Evolutionary conservation across 2,329 filamentous ascomycete genomes (phyloP), one percentile per base, ranked within the genome.

Genomic region (Cercospora sp.): DNA sequence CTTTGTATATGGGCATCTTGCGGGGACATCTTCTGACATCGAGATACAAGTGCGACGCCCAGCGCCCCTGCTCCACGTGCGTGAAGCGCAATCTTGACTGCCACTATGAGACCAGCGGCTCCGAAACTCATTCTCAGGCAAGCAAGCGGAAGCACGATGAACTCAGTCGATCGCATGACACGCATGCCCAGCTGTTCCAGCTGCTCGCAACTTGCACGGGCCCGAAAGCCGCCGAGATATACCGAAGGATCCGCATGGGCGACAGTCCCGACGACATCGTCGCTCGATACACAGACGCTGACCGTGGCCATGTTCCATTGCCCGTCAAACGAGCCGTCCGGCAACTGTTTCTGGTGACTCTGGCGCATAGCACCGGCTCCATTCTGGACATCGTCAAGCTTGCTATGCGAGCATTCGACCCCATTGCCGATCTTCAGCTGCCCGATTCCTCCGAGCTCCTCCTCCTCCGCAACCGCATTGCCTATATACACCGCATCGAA

Each of bases 311-410:
- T 53, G 48, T 7, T 23, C 26, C 26, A 30, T 9, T n/a, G 26
- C 30, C 6, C 8, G 16, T 18, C n/a, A 59, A 8, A 4, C 55
- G 28, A 12, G 30, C n/a, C 30, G 57, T 20, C 5, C 36, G 33
- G 9, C 58, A 33, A 5, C 20, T 60, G 3, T 60, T 67, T 10
- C 26, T 69, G 5, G 23, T 67, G 16, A 65, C 60, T 7, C 31
- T 69, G n/a, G 39, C 63, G 5, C 68, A 69, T 33, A 63, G 63
- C 16, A 67, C 68, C 12, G 68, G 65, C 13, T 68, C 68, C 9
- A 59, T 66, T 10, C 36, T 64, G 6, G 65, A 67, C 18, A 45
- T 69, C 4, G n/a, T 60, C 45, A 55, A 30, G 7, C 65, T 69
- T 23, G 66, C 65, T 2, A 62, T 60, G 61, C 36, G 31, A 2